Percentiles rank a stretch among this genome's conserved stretches.
Conservation (phyloP, 805 yeast species). For the Starmera caribaea region DNA sequence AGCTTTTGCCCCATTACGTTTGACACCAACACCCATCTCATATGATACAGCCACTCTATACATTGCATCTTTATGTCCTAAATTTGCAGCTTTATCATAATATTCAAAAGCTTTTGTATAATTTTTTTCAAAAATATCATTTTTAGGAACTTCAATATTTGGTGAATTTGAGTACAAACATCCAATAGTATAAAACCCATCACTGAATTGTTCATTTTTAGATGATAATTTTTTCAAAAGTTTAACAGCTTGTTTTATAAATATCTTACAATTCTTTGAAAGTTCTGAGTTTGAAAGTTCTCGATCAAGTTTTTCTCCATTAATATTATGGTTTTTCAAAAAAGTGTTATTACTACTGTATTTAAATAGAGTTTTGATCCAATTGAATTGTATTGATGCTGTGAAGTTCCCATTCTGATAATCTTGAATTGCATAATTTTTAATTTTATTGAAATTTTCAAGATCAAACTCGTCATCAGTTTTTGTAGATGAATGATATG, state of each 20-base stretch:
- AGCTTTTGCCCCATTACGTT: slow-evolving; percentile 36
- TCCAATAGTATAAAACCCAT: slow-evolving; percentile 51
- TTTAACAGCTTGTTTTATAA: slow-evolving; percentile 48
- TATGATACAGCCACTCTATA: slow-evolving; percentile 64
- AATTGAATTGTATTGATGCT: slow-evolving; percentile 46
- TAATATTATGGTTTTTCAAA: slow-evolving; percentile 34
- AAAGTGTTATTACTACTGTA: slow-evolving; percentile 32
- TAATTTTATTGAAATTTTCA: slow-evolving; percentile 18
- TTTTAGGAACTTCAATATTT: slow-evolving; percentile 31
- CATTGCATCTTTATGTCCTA: slow-evolving; percentile 48
- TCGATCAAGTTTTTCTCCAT: slow-evolving; percentile 33
- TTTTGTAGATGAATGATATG: slow-evolving; percentile 1
- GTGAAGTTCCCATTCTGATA: slow-evolving; percentile 26
- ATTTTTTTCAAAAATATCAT: slow-evolving; percentile 41
- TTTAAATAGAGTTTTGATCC: slow-evolving; percentile 51
- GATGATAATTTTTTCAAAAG: slow-evolving; percentile 46
- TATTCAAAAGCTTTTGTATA: slow-evolving; percentile 51
- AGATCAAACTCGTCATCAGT: slow-evolving; percentile 21
- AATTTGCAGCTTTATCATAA: slow-evolving; percentile 49
- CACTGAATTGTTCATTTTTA: slow-evolving; percentile 35
- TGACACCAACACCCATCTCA: slow-evolving; percentile 54
- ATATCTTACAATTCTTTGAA: slow-evolving; percentile 42
- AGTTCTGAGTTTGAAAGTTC: slow-evolving; percentile 32
- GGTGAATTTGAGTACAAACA: slow-evolving; percentile 51
- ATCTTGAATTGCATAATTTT: slow-evolving; percentile 25